Evolutionary conservation across 371 early-diverging fungal genomes (phyloP).

Genomic region (Mortierella sp.): DNA sequence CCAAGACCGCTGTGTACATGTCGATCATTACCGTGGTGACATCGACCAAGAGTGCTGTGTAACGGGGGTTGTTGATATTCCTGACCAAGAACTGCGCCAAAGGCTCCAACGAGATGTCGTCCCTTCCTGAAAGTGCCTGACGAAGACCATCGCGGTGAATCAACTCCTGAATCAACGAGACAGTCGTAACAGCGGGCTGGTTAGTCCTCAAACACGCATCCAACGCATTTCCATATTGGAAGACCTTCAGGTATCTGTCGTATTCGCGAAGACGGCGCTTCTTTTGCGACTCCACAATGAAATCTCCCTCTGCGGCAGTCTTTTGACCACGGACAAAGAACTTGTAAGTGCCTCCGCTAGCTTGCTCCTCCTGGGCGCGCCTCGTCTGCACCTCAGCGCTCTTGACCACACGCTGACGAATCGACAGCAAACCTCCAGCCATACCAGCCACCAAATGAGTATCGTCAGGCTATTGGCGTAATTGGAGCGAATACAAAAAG

Average conservation of each 20-base stretch:
- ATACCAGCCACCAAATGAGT: conserved; percentile 94
- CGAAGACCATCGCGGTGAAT: conserved; percentile 87
- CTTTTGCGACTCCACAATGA: conserved; percentile 76
- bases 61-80: conserved; percentile 84
- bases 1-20: conserved; percentile 84
- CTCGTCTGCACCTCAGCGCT: conserved; percentile 64
- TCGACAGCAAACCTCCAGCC: conserved; percentile 90
- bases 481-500: background rate
- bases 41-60: conserved; percentile 80
- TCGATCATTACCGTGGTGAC: conserved; percentile 84
- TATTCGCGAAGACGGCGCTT: conserved; percentile 77
- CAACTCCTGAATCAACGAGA: conserved; percentile 89
- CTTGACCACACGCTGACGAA: conserved; percentile 82
- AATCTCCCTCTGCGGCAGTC: conserved; percentile 68
- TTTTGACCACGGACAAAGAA: conserved; percentile 81
- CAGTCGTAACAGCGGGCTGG: conserved; percentile 68
- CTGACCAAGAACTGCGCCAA: conserved; percentile 83
- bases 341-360: conserved; percentile 71
- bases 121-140: conserved; percentile 87
- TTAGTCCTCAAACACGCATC: conserved; percentile 76
- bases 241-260: conserved; percentile 84
- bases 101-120: conserved; percentile 88
- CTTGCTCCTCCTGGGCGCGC: conserved; percentile 63
- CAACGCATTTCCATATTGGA: conserved; percentile 91
- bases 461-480: conserved; percentile 75